phyloP scores from a whole-genome alignment of 768 basidiomycete genomes.

The Tremella fuciformis region DNA sequence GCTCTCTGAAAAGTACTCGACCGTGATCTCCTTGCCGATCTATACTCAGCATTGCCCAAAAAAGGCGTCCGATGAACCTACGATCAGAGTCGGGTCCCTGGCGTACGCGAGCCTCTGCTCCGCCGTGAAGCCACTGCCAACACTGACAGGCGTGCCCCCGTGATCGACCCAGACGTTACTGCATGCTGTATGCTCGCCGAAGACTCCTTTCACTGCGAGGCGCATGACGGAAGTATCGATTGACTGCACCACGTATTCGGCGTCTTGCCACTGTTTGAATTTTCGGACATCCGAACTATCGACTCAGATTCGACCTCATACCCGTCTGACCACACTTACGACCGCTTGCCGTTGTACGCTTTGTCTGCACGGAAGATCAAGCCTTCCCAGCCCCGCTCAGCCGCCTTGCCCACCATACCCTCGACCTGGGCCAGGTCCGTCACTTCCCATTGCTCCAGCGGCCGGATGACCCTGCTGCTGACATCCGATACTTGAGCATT shows the following conservation, averaged over 20 bases:
- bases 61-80: constrained; percentile 12
- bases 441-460: constrained; percentile 37
- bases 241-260: constrained; percentile 39
- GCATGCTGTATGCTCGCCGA: constrained; percentile 36
- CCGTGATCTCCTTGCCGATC: constrained; percentile 48
- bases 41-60: not conserved
- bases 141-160: constrained; percentile 38
- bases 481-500: constrained; percentile 12
- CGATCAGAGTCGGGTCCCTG: constrained; percentile 36
- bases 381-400: constrained; percentile 48
- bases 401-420: constrained; percentile 39
- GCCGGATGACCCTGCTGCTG: constrained; percentile 16
- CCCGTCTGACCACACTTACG: constrained; percentile 27
- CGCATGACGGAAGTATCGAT: constrained; percentile 40
- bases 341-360: constrained; percentile 44
- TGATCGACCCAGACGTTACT: constrained; percentile 45
- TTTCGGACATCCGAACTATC: constrained; percentile 45
- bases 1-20: constrained; percentile 48
- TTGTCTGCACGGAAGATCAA: constrained; percentile 43
- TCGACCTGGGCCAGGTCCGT: constrained; percentile 28
- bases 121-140: constrained; percentile 47
- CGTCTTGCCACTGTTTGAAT: constrained; percentile 51
- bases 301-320: not conserved
- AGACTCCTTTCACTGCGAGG: constrained; percentile 42
- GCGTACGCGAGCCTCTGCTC: constrained; percentile 44